These are phyloP conservation scores for Furcasterigmium sp. DNA, from an alignment of 2,329 filamentous ascomycete genomes.

Conservation along the genomic window DNA sequence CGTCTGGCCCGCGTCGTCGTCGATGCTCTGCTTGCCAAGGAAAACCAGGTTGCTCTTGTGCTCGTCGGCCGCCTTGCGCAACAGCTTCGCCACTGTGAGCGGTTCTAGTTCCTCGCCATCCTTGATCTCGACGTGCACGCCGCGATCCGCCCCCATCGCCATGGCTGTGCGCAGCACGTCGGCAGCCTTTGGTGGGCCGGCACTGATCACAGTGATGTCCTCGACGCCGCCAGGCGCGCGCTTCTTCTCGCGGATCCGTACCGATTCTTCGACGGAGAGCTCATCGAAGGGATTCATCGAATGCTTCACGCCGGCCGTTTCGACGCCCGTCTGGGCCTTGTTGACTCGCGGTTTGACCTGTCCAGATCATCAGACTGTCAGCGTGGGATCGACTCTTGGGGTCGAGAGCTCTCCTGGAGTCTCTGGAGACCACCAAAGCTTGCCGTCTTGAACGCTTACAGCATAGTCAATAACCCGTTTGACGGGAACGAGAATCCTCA, in stretches of 20 bases:
- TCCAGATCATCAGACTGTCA: conserved; percentile 2
- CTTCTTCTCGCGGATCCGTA: conserved; percentile 88
- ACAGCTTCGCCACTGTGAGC: conserved; percentile 84
- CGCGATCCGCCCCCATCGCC: conserved; percentile 97
- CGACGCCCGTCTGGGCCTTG: conserved; percentile 76
- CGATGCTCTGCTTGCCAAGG: conserved; percentile 96
- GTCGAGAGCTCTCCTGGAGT: not conserved
- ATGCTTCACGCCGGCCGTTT: conserved; percentile 91
- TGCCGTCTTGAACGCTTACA: conserved; percentile 39
- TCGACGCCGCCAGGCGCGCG: conserved; percentile 67
- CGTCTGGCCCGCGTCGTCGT: conserved; percentile 92
- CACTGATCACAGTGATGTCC: conserved; percentile 86
- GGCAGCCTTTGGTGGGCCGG: conserved; percentile 79
- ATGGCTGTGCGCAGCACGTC: conserved; percentile 93
- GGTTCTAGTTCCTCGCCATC: conserved; percentile 80
- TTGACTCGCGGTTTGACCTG: conserved; percentile 67
- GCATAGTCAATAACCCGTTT: conserved; percentile 87
- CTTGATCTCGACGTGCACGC: conserved; percentile 77
- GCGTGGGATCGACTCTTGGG: no score
- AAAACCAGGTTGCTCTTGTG: conserved; percentile 90
- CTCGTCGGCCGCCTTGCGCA: conserved; percentile 71
- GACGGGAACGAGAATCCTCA: conserved; percentile 66
- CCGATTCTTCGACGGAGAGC: conserved; percentile 92
- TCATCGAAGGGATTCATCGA: conserved; percentile 99
- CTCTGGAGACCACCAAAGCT: not conserved